A percentile compares a stretch with the other conserved stretches of the same genome.
Evolutionary conservation across 23 red algal species (phyloP).

Genomic region (Cyanidiococcus yangmingshanensis): DNA sequence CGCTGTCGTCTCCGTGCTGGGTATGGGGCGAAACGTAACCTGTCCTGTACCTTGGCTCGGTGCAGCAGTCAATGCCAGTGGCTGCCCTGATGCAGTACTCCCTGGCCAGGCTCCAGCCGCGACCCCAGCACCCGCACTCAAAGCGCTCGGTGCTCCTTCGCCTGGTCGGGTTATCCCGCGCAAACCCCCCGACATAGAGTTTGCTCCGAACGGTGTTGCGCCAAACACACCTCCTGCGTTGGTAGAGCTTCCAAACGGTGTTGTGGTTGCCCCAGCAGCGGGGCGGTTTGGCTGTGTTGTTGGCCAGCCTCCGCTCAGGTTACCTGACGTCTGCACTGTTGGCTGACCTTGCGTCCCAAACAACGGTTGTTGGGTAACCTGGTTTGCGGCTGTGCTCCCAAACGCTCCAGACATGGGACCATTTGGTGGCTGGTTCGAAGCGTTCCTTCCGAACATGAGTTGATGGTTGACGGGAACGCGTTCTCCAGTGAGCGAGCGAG

Average conservation of each 20-base stretch:
- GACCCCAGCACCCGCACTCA: neutral
- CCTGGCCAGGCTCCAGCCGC: neutral
- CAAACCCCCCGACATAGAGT: neutral
- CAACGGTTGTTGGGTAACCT: neutral
- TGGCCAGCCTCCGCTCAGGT: neutral
- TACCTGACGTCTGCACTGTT: neutral
- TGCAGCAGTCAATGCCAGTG: neutral
- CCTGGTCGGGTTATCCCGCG: neutral
- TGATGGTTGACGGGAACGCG: no score
- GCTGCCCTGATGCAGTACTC: neutral
- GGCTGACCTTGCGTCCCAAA: neutral
- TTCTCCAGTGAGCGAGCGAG: no score
- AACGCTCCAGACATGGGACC: neutral
- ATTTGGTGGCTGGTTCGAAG: neutral
- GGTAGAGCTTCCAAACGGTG: neutral
- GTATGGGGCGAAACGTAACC: slow-evolving; percentile 1
- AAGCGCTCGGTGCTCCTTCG: neutral
- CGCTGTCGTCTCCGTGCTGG: slow-evolving; percentile 3
- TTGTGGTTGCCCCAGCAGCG: neutral
- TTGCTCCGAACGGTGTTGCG: neutral
- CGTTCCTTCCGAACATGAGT: neutral
- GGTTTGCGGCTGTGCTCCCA: neutral
- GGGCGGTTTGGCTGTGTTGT: neutral
- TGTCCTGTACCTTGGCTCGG: neutral
- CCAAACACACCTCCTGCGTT: neutral